Conservation (phyloP, 352 stramenopile genomes). For the Pythium rhizo-oryzae region DNA sequence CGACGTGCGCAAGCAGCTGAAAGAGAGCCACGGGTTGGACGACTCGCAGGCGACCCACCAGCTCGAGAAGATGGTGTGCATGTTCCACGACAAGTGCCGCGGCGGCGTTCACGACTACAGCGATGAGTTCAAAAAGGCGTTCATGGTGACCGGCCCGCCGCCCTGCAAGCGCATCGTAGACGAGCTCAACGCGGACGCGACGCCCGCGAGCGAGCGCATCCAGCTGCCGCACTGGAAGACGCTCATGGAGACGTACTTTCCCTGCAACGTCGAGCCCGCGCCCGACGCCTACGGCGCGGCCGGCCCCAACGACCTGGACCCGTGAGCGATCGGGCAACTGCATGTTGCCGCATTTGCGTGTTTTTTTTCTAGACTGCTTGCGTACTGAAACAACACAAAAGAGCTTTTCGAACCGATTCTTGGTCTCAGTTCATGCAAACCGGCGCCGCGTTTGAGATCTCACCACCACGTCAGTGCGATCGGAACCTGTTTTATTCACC, state of each 20-base stretch:
- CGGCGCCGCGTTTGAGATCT: no score
- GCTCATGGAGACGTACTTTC: slow-evolving; percentile 33
- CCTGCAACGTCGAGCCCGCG: slow-evolving; percentile 10
- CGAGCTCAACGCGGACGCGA: slow-evolving; percentile 17
- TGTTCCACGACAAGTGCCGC: slow-evolving; percentile 44
- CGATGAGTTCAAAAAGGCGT: slow-evolving; percentile 39
- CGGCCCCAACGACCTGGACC: not conserved
- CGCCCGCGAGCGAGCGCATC: slow-evolving; percentile 6
- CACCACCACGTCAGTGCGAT: no score
- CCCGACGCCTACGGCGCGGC: not conserved
- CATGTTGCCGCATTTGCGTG: not conserved
- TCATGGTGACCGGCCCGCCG: slow-evolving; percentile 30
- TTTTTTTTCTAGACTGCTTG: not conserved
- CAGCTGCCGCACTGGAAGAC: slow-evolving; percentile 35
- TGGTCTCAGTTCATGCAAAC: no score
- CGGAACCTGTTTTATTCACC: slow-evolving; percentile 24
- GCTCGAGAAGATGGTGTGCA: slow-evolving; percentile 46
- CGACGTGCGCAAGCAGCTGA: slow-evolving; percentile 19
- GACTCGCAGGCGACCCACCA: slow-evolving; percentile 18
- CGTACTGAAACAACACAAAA: not conserved
- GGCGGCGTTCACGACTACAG: slow-evolving; percentile 44
- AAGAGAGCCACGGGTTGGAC: not conserved
- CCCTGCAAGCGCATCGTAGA: slow-evolving; percentile 45
- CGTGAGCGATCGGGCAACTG: not conserved
- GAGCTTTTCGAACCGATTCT: no score